Percentiles rank a stretch among this genome's conserved stretches.
These are phyloP conservation scores for Stromatinia cepivora DNA, from an alignment of 2,329 filamentous ascomycete species.

Conservation along the genomic window DNA sequence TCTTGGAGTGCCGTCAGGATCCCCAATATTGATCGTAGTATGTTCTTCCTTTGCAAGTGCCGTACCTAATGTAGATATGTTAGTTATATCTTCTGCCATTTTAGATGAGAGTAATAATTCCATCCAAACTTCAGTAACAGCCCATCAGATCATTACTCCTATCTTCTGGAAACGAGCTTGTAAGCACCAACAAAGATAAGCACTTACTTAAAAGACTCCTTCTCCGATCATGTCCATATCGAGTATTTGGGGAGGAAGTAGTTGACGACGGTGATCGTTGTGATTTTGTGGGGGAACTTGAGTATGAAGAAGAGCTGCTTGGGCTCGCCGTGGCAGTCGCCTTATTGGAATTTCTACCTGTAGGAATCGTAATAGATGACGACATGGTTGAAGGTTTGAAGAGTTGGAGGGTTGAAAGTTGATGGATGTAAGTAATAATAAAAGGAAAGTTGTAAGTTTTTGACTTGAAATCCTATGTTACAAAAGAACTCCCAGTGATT, in stretches of 20 bases:
- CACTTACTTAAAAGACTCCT: constrained; percentile 62
- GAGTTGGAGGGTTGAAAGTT: background rate
- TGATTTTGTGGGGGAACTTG: constrained; percentile 55
- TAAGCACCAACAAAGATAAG: constrained; percentile 26
- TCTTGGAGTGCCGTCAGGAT: constrained; percentile 69
- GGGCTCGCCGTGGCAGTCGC: constrained; percentile 42
- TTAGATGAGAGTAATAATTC: background rate
- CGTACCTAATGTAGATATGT: constrained; percentile 53
- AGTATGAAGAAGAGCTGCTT: constrained; percentile 58
- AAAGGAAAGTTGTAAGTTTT: background rate
- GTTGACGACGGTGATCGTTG: constrained; percentile 46
- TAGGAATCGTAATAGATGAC: constrained; percentile 69
- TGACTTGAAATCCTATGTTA: background rate
- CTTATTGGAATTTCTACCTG: constrained; percentile 46
- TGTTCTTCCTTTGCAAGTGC: constrained; percentile 73
- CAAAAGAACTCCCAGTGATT: background rate
- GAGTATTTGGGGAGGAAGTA: constrained; percentile 43
- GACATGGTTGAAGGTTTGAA: constrained; percentile 48
- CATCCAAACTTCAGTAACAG: constrained; percentile 18
- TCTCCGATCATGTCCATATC: constrained; percentile 54
- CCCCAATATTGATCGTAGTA: constrained; percentile 77
- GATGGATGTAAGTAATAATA: background rate
- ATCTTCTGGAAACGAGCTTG: background rate
- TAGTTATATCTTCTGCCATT: constrained; percentile 36
- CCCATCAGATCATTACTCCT: background rate